phyloP scores from a whole-genome alignment of 495 filamentous ascomycete genomes.

The Penicillium longicatenatum region DNA sequence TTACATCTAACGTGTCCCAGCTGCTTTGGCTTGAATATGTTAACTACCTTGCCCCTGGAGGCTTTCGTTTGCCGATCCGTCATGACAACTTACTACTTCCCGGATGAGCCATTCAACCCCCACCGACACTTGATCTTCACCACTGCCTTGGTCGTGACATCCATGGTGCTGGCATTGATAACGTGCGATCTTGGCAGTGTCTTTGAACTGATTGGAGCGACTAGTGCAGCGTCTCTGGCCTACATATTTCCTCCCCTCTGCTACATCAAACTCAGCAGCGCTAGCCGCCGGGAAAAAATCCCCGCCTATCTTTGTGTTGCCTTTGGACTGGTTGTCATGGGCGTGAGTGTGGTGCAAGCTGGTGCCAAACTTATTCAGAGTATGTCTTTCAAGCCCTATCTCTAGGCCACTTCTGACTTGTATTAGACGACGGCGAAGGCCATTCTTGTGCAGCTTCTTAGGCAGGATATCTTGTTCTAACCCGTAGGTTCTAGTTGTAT shows the following conservation, averaged over 20 bases:
- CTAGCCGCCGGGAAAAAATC: slow-evolving; percentile 68
- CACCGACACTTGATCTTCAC: slow-evolving; percentile 85
- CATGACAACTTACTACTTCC: slow-evolving; percentile 93
- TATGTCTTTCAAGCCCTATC: slow-evolving; percentile 24
- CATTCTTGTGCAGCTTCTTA: slow-evolving; percentile 18
- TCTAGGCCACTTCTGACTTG: neutral
- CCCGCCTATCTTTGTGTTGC: slow-evolving; percentile 66
- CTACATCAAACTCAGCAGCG: slow-evolving; percentile 84
- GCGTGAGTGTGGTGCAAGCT: slow-evolving; percentile 76
- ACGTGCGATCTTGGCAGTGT: slow-evolving; percentile 93
- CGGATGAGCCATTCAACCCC: slow-evolving; percentile 74
- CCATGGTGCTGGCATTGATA: slow-evolving; percentile 74
- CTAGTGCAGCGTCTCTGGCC: slow-evolving; percentile 87
- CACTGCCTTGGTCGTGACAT: slow-evolving; percentile 72
- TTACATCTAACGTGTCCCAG: slow-evolving; percentile 25
- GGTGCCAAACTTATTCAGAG: slow-evolving; percentile 62
- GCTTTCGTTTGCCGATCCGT: slow-evolving; percentile 97
- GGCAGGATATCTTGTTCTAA: neutral
- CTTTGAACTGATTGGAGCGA: slow-evolving; percentile 94
- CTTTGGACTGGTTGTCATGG: slow-evolving; percentile 85
- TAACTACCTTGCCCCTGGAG: slow-evolving; percentile 93
- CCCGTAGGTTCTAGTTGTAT: neutral
- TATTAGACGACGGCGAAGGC: slow-evolving; percentile 18
- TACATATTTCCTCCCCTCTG: slow-evolving; percentile 95
- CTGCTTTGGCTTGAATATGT: slow-evolving; percentile 97